Evolutionary conservation across 768 basidiomycete genomes (phyloP), one percentile per base, ranked within the genome.

Genomic region (Ramaria rubella): DNA sequence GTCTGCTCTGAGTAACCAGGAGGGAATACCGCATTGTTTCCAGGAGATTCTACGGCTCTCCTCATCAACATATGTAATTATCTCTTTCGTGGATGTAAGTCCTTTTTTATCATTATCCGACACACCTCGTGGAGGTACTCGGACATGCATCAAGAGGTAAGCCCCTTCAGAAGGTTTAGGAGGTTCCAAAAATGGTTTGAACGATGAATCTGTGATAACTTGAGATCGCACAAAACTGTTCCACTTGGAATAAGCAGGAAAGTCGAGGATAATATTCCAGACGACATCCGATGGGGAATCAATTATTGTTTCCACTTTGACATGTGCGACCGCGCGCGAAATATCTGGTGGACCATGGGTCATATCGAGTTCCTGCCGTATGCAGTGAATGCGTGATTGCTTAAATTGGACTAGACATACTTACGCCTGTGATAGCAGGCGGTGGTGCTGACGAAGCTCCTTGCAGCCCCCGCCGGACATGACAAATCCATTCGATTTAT

Each of bases 181-280:
- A 63, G 79, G 76, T 5, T 67, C 60, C 9, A 80, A 70, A 0
- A 73, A 73, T 11, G 69, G 67, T 59, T 69, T 72, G 40, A 70
- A 69, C 5, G 69, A 60, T 54, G 75, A 69, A 59, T 77, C 76
- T 9, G 77, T 66, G 31, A 78, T 64, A 52, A 69, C 70, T 64
- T 81, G 77, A 50, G 72, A 72, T 48, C 83, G 82, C 45, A 63
- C 60, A 53, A 60, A 53, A 14, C 66, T 75, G 49, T 65, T 83
- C 86, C 86, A 89, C 69, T 82, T 72, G 17, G 72, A 71, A 61
- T 87, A 87, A 4, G 77, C 74, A 1, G 70, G 64, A 68, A 87
- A 87, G 65, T 86, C 82, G 53, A 78, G 69, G 42, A 89, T 58
- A 4, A 79, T 73, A 3, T 69, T 64, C 86, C 86, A 89, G 1